Conservation (phyloP, 2,329 filamentous ascomycete genomes). For the Monilinia polystroma region DNA sequence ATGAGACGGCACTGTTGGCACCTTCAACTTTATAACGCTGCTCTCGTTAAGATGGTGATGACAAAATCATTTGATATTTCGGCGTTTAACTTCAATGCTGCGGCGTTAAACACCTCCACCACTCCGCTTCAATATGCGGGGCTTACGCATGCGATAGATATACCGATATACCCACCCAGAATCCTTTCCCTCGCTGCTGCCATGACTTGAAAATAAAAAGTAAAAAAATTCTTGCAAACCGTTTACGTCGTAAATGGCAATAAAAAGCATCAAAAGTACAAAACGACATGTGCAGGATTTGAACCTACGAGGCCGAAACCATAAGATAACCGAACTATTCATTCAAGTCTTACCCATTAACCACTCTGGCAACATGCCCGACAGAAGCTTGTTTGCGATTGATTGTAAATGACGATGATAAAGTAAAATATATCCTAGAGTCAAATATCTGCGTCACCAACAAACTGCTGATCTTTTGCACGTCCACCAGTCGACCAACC, state of each 20-base stretch:
- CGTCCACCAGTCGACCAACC: too few species aligned
- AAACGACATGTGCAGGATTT: slow-evolving; percentile 24
- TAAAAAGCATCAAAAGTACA: neutral
- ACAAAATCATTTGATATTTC: slow-evolving; percentile 2
- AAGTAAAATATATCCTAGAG: neutral
- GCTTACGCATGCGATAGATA: neutral
- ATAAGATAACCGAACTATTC: slow-evolving; percentile 24
- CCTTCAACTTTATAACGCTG: neutral
- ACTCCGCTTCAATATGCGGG: slow-evolving; percentile 3
- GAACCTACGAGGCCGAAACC: slow-evolving; percentile 26
- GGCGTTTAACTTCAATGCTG: neutral
- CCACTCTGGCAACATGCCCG: slow-evolving; percentile 23
- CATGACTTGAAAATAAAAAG: neutral
- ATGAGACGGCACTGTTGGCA: neutral
- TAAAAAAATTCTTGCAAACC: neutral
- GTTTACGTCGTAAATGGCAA: neutral
- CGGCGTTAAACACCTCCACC: neutral
- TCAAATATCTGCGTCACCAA: too few species aligned
- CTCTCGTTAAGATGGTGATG: neutral
- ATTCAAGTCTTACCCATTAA: slow-evolving; percentile 26
- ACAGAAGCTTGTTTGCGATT: neutral
- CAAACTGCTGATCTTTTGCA: too few species aligned
- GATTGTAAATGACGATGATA: neutral
- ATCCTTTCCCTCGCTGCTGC: neutral
- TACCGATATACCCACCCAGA: too few species aligned